Evolutionary conservation across 805 yeast genomes (phyloP), one percentile per base, ranked within the genome.

Genomic region (Wickerhamomyces hampshirensis): DNA sequence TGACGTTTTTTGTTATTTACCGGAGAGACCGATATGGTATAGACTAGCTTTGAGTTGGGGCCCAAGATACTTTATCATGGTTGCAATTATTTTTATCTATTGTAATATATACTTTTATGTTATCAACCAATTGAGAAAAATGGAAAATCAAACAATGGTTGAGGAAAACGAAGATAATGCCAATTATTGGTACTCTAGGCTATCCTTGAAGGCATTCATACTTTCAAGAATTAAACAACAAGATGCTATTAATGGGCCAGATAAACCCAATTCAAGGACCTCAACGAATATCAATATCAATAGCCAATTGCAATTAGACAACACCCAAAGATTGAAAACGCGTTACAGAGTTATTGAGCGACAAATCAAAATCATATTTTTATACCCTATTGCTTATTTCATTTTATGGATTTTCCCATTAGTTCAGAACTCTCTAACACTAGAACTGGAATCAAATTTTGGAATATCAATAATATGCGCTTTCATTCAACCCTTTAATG

Each of bases 391-490:
- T 28, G 82, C 95, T 2, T 88, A 86, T 58, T 68, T 86, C 39
- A 66, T 83, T 18, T 59, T 87, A 31, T 88, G 97, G 97, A 53
- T 81, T 15, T 80, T 84, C 45, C 96, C 96, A 2, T 73, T 85
- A 42, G 71, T 80, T 5, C 66, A 75, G 24, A 84, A 82, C 49
- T 66, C 77, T 38, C 67, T 85, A 8, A 77, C 73, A 38, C 55
- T 68, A 15, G 30, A 42, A 1, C 65, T 70, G 40, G 73, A 75
- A 1, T 75, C 82, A 3, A 66, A 73, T 7, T 69, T 70, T 40
- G 81, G 91, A 81, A 58, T 85, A 28, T 71, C 74, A 35, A 71
- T 75, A 35, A 60, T 82, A 37, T 76, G 82, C n/a, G 83, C 93
- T 0, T 78, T 79, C 46, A 75, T 80, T 66, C 88, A 83, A 58